A percentile compares a stretch with the other conserved stretches of the same genome.
Conservation (phyloP, 805 yeast species). For the Candida michaelii region DNA sequence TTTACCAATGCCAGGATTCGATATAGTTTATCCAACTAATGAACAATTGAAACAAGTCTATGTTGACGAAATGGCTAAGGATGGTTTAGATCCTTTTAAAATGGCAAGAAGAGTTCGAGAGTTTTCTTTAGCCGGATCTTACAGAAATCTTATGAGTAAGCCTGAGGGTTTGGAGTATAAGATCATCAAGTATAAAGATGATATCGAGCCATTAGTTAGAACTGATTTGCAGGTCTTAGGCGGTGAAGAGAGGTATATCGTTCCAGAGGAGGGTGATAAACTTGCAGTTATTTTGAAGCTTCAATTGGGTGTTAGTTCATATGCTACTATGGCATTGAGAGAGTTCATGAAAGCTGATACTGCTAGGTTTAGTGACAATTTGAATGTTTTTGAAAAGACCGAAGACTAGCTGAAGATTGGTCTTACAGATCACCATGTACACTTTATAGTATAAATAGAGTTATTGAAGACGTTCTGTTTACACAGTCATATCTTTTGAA, state of each 20-base stretch:
- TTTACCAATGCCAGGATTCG: conserved; percentile 96
- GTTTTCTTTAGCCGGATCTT: conserved; percentile 89
- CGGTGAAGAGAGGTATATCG: conserved; percentile 24
- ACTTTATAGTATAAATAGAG: no score
- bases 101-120: conserved; percentile 87
- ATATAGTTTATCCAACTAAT: conserved; percentile 80
- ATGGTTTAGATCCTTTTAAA: conserved; percentile 77
- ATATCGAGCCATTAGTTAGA: conserved; percentile 66
- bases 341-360: conserved; percentile 84
- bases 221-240: conserved; percentile 65
- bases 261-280: conserved; percentile 21
- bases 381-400: conserved; percentile 11
- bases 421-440: no score
- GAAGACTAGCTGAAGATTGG: no score
- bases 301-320: conserved; percentile 81
- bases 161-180: conserved; percentile 65
- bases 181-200: conserved; percentile 56
- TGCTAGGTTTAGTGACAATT: conserved; percentile 32
- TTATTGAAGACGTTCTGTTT: no score
- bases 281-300: conserved; percentile 74
- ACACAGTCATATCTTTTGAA: no score
- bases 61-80: conserved; percentile 70
- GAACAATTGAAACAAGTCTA: conserved; percentile 59
- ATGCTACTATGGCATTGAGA: conserved; percentile 97
- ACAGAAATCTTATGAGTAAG: conserved; percentile 68